phyloP scores from a whole-genome alignment of 371 early-diverging fungal species.

The Mycotypha africana region DNA sequence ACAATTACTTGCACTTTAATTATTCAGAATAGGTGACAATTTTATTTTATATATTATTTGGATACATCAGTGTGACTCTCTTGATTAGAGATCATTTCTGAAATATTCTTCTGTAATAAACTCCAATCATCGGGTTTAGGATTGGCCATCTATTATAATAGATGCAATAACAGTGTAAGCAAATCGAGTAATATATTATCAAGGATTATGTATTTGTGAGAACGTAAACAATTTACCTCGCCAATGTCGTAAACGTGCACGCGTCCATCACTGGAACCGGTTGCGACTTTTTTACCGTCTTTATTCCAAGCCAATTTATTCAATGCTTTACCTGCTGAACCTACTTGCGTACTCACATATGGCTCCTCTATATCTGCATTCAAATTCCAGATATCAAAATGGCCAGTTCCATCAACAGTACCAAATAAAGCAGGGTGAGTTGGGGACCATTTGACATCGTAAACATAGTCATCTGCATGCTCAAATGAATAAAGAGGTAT shows the following conservation, averaged over 20 bases:
- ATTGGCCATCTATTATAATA: slow-evolving; percentile 42
- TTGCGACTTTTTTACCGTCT: slow-evolving; percentile 75
- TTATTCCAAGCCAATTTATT: slow-evolving; percentile 93
- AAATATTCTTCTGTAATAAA: slow-evolving; percentile 59
- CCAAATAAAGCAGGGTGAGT: slow-evolving; percentile 91
- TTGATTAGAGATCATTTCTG: slow-evolving; percentile 60
- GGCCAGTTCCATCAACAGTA: slow-evolving; percentile 86
- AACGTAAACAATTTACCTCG: slow-evolving; percentile 65
- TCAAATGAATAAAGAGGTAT: slow-evolving; percentile 87
- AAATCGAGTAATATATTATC: not conserved
- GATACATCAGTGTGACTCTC: too few relatives aligned
- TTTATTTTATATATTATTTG: too few relatives aligned
- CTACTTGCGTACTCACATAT: slow-evolving; percentile 60
- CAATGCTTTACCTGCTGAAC: slow-evolving; percentile 72
- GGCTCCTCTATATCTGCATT: slow-evolving; percentile 85
- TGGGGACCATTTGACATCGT: slow-evolving; percentile 96
- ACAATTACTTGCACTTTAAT: too few relatives aligned
- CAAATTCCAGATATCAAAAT: slow-evolving; percentile 88
- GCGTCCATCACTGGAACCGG: slow-evolving; percentile 86
- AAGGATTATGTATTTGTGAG: too few relatives aligned
- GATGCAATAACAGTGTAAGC: not conserved
- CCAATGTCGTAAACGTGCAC: slow-evolving; percentile 90
- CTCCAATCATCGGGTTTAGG: slow-evolving; percentile 68
- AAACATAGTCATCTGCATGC: slow-evolving; percentile 90
- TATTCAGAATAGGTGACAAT: too few relatives aligned